Conservation (phyloP, 371 early-diverging fungal genomes). For the Mucor racemosus region DNA sequence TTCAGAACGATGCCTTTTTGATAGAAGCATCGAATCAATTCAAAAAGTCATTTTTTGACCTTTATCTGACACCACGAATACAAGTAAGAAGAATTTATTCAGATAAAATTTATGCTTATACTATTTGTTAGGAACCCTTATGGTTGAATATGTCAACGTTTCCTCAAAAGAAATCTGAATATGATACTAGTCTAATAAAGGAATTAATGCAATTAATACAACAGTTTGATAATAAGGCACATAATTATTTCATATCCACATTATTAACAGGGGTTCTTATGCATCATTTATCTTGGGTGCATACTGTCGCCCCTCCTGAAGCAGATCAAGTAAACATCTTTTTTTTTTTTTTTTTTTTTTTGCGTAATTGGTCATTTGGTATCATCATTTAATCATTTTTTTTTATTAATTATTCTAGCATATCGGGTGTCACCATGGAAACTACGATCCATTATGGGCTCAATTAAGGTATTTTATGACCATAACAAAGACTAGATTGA, state of each 20-base stretch:
- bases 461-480: slow-evolving; percentile 53
- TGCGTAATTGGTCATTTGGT: neutral
- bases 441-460: slow-evolving; percentile 73
- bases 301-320: slow-evolving; percentile 63
- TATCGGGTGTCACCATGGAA: slow-evolving; percentile 52
- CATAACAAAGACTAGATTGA: neutral
- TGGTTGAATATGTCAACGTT: slow-evolving; percentile 73
- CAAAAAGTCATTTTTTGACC: slow-evolving; percentile 53
- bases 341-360: neutral
- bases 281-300: slow-evolving; percentile 70
- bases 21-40: slow-evolving; percentile 57
- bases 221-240: slow-evolving; percentile 43
- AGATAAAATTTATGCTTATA: neutral
- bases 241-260: slow-evolving; percentile 57
- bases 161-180: slow-evolving; percentile 55
- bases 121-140: slow-evolving; percentile 53
- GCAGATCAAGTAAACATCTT: slow-evolving; percentile 32
- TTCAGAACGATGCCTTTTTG: slow-evolving; percentile 58
- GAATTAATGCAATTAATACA: slow-evolving; percentile 58
- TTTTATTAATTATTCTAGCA: slow-evolving; percentile 24
- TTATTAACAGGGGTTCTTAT: slow-evolving; percentile 60
- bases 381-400: neutral
- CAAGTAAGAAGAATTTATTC: slow-evolving; percentile 44
- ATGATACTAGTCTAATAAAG: slow-evolving; percentile 52
- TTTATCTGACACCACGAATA: slow-evolving; percentile 65